Percentiles rank a stretch among this genome's conserved stretches.
These are phyloP conservation scores for Lactarius tabidus DNA, from an alignment of 768 basidiomycete genomes.

Conservation along the genomic window DNA sequence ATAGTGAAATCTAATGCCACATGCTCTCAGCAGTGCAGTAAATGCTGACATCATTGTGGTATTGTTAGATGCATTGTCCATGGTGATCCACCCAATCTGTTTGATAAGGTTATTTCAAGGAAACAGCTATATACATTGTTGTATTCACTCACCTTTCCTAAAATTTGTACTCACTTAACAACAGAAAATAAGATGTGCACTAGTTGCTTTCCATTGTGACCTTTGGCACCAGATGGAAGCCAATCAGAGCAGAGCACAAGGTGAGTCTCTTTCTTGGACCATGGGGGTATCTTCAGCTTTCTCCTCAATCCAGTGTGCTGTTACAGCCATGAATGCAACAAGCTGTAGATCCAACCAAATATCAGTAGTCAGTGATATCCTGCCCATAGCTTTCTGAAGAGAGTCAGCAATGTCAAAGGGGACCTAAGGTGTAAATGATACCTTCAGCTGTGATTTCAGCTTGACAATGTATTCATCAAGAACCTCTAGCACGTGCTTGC, in stretches of 20 bases:
- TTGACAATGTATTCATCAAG: no score
- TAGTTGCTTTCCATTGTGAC: constrained; percentile 39
- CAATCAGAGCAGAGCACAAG: constrained; percentile 35
- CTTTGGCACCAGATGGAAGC: constrained; percentile 36
- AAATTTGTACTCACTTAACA: constrained; percentile 31
- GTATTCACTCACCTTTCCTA: constrained; percentile 27
- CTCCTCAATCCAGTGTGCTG: constrained; percentile 39
- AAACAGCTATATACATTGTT: background rate
- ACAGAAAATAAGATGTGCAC: constrained; percentile 33
- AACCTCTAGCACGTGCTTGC: no score
- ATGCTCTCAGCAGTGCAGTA: background rate
- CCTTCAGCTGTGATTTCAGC: no score
- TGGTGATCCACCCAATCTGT: constrained; percentile 39
- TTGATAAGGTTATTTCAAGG: background rate
- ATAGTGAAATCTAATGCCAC: constrained; percentile 24
- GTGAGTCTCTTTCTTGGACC: background rate
- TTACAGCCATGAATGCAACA: constrained; percentile 40
- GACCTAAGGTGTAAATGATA: no score
- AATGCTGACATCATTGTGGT: no score
- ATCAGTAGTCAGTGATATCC: constrained; percentile 18
- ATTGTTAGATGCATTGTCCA: constrained; percentile 33
- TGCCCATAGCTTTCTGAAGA: background rate
- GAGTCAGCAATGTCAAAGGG: no score
- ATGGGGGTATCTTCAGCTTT: no score
- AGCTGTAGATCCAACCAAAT: constrained; percentile 35